Evolutionary conservation across 208 protist genomes (phyloP).

Genomic region (Leishmania gerbilli): DNA sequence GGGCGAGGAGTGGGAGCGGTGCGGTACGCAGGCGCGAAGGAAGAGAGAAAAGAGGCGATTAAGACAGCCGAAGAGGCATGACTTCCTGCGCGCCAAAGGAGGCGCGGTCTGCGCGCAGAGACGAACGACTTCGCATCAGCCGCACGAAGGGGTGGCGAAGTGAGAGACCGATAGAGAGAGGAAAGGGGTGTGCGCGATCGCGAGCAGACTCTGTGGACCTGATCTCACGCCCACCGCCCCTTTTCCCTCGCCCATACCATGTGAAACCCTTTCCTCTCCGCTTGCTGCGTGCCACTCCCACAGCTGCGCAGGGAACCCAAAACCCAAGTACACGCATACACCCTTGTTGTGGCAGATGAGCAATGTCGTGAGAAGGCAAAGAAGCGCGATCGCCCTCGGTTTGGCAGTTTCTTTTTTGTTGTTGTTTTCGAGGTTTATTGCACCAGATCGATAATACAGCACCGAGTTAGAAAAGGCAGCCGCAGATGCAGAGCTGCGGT

Average conservation of each 20-base stretch:
- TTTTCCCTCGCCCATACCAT: not conserved
- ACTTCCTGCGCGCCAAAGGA: not conserved
- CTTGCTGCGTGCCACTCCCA: not conserved
- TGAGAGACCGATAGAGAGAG: not conserved
- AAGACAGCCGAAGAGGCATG: not conserved
- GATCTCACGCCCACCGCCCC: not conserved
- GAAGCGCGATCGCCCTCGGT: not conserved
- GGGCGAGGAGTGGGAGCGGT: not conserved
- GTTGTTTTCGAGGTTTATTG: not conserved
- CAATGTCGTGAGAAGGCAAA: not conserved
- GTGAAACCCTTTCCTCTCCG: not conserved
- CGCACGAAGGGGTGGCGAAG: not conserved
- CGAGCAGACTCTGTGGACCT: not conserved
- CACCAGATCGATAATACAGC: slow-evolving; percentile 13
- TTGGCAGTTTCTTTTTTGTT: not conserved
- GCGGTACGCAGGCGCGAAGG: not conserved
- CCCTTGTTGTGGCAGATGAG: not conserved
- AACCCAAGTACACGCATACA: not conserved
- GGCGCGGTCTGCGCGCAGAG: not conserved
- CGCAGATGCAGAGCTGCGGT: not conserved
- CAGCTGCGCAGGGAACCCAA: not conserved
- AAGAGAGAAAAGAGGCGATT: not conserved
- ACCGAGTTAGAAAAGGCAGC: slow-evolving; percentile 6
- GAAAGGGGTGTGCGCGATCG: not conserved
- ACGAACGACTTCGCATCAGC: not conserved